Evolutionary conservation across 2,329 filamentous ascomycete species (phyloP).

Genomic region (Basipetospora chlamydospora): DNA sequence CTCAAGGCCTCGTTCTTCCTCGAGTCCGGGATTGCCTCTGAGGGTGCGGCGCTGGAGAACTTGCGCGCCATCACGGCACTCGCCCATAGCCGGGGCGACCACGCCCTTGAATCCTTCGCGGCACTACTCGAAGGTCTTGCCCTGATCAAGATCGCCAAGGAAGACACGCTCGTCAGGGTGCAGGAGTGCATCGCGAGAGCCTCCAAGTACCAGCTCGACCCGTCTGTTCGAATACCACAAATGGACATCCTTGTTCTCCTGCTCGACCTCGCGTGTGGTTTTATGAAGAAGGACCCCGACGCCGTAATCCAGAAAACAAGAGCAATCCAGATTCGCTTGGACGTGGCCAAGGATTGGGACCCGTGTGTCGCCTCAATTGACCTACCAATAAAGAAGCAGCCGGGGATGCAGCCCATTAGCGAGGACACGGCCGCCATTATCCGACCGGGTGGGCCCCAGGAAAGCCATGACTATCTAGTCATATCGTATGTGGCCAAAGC

Average conservation of each 20-base stretch:
- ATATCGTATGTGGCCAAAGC: slow-evolving; percentile 47
- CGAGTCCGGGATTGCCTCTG: slow-evolving; percentile 43
- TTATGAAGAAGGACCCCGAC: slow-evolving; percentile 47
- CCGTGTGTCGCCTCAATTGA: slow-evolving; percentile 32
- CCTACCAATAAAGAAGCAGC: slow-evolving; percentile 40
- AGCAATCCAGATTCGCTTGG: slow-evolving; percentile 46
- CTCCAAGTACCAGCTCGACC: slow-evolving; percentile 54
- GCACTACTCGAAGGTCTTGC: slow-evolving; percentile 56
- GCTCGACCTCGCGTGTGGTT: slow-evolving; percentile 54
- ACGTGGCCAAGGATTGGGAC: slow-evolving; percentile 38
- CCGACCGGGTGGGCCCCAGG: slow-evolving; percentile 27
- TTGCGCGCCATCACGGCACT: slow-evolving; percentile 47
- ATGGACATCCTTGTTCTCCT: slow-evolving; percentile 51
- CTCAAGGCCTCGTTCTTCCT: slow-evolving; percentile 57
- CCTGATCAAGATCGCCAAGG: slow-evolving; percentile 47
- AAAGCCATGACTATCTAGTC: slow-evolving; percentile 38
- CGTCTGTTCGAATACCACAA: slow-evolving; percentile 48
- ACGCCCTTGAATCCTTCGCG: slow-evolving; percentile 49
- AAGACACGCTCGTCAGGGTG: slow-evolving; percentile 54
- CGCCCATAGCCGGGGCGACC: slow-evolving; percentile 46
- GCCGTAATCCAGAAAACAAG: slow-evolving; percentile 44
- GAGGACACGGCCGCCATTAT: slow-evolving; percentile 41
- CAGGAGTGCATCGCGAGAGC: slow-evolving; percentile 62
- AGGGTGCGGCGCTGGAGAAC: slow-evolving; percentile 52
- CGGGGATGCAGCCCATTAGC: slow-evolving; percentile 27